Evolutionary conservation across 2,329 filamentous ascomycete species (phyloP), one percentile per base, ranked within the genome.

Genomic region (Botrytis medusae): DNA sequence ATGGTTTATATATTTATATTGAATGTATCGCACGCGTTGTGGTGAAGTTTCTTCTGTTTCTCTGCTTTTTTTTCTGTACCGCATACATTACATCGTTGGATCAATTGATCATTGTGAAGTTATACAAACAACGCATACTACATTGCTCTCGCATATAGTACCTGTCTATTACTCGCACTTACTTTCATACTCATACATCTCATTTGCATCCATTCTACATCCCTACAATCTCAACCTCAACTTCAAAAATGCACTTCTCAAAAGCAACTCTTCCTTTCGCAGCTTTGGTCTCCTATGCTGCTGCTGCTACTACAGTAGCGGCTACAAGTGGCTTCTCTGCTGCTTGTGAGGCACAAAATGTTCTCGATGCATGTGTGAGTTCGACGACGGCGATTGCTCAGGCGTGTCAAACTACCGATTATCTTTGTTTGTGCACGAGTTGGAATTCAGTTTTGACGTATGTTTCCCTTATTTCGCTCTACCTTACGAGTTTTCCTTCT

Each of bases 391-490:
- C 80, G 46, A 83, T 84, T 63, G 72, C 81, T 9, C 74, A 65
- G n/a, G 76, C 78, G 9, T 84, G 83, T 73, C 67, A 63, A 3
- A 64, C 78, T 29, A 79, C 76, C 10, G 83, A 84, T 74, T 84
- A 81, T 42, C 71, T 71, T 68, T 91, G 89, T 82, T 83, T 90
- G 44, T 91, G 89, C 82, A 82, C 84, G 68, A 84, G 87, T 77
- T 87, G 86, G 80, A 85, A 79, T 54, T 84, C 87, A 71, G 82
- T 88, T 51, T 77, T 87, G 76, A 87, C 85, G 85, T 86, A 79
- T 72, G 81, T 73, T 4, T 32, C 8, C 1, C 34, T 32, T 22
- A 61, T 12, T 46, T n/a, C 22, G 18, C 18, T 51, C 14, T 69
- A 14, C 22, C 6, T 40, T 22, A 29, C 22, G 5, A n/a, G 5